These are phyloP conservation scores for Ustilago crameri DNA, from an alignment of 1,284 basidiomycete genomes.

Conservation along the genomic window DNA sequence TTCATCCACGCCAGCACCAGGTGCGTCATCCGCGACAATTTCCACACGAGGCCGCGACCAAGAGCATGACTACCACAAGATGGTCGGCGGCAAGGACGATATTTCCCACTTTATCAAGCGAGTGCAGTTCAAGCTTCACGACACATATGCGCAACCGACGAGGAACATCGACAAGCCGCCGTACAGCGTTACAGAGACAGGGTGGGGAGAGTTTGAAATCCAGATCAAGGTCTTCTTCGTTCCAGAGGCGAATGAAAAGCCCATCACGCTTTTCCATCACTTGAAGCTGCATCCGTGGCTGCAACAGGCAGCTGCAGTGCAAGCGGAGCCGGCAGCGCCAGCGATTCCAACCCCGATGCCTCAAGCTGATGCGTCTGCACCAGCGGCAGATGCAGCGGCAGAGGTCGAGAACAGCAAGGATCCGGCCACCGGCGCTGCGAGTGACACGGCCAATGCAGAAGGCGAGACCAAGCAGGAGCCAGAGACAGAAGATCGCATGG, in stretches of 20 bases:
- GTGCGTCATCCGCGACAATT: slow-evolving; percentile 29
- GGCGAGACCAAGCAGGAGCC: slow-evolving; percentile 15
- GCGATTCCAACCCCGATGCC: slow-evolving; percentile 43
- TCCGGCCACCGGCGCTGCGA: background rate
- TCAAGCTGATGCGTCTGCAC: slow-evolving; percentile 34
- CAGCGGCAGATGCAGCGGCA: slow-evolving; percentile 5
- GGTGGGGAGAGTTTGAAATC: slow-evolving; percentile 99
- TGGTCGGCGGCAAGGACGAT: slow-evolving; percentile 67
- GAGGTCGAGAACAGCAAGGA: background rate
- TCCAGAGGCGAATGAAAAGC: slow-evolving; percentile 90
- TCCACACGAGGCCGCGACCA: slow-evolving; percentile 61
- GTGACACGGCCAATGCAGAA: background rate
- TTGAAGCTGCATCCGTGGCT: slow-evolving; percentile 96
- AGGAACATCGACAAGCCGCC: slow-evolving; percentile 91
- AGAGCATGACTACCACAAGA: slow-evolving; percentile 63
- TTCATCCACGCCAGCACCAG: slow-evolving; percentile 4
- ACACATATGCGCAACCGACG: slow-evolving; percentile 90
- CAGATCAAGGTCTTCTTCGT: slow-evolving; percentile 92
- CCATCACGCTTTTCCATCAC: slow-evolving; percentile 85
- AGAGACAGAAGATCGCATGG: slow-evolving; percentile 11
- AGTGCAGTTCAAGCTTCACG: slow-evolving; percentile 97
- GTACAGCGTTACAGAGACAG: slow-evolving; percentile 94
- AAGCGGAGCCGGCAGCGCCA: slow-evolving; percentile 71
- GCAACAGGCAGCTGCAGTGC: slow-evolving; percentile 73
- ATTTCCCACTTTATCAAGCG: slow-evolving; percentile 74